A percentile compares a stretch with the other conserved stretches of the same genome.
Conservation (phyloP, 2,329 filamentous ascomycete species). For the Sporothrix globosa region DNA sequence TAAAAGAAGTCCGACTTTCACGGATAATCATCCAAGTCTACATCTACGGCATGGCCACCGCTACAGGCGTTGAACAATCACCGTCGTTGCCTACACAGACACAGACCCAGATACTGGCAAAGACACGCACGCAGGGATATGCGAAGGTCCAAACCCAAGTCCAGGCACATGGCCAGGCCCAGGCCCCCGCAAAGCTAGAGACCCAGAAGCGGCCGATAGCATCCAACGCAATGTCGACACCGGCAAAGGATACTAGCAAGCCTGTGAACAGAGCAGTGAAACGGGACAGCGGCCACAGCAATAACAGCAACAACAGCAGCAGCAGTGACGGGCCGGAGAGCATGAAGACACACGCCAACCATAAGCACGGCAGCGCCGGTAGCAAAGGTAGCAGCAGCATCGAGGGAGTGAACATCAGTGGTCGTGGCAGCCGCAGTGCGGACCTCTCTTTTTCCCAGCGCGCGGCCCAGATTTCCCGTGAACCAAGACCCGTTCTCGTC, state of each 20-base stretch:
- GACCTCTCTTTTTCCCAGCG: slow-evolving; percentile 34
- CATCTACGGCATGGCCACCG: slow-evolving; percentile 14
- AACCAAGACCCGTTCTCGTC: slow-evolving; percentile 41
- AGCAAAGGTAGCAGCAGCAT: background rate
- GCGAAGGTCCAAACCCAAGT: background rate
- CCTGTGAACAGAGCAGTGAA: background rate
- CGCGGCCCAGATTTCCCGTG: slow-evolving; percentile 20
- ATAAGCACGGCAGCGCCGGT: slow-evolving; percentile 7
- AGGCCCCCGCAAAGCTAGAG: background rate
- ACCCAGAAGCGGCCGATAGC: background rate
- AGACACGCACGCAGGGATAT: background rate
- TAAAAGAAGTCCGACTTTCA: background rate
- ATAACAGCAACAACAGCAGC: background rate
- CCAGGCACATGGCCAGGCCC: background rate
- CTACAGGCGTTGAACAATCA: background rate
- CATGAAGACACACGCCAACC: slow-evolving; percentile 4
- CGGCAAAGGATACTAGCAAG: background rate
- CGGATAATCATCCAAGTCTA: background rate
- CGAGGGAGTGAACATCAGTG: background rate
- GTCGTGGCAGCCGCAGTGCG: background rate
- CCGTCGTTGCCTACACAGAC: background rate
- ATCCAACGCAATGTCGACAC: background rate
- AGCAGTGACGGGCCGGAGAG: background rate
- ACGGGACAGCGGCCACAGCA: slow-evolving; percentile 13
- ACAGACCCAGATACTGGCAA: background rate